phyloP scores from a whole-genome alignment of 2,329 filamentous ascomycete species.

The Stemphylium beticola region DNA sequence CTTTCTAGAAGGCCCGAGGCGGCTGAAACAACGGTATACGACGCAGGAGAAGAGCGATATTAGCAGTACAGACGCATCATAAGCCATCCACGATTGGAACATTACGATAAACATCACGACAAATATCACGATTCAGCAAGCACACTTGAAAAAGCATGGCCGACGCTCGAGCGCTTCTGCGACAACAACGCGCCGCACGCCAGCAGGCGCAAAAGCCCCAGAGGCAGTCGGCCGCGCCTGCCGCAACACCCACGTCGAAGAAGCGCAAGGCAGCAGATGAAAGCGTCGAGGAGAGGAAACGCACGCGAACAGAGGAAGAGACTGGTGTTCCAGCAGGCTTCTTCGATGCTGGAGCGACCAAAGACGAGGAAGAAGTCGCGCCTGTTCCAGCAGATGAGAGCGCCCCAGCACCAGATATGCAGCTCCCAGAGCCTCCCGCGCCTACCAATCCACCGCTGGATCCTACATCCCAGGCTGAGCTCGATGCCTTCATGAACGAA shows the following conservation, averaged over 20 bases:
- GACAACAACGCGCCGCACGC: conserved; percentile 48
- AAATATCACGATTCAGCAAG: neutral
- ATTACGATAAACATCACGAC: neutral
- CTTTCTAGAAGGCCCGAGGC: conserved; percentile 1
- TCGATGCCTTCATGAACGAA: conserved; percentile 62
- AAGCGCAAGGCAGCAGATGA: conserved; percentile 47
- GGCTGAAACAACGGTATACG: conserved; percentile 3
- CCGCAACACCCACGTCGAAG: conserved; percentile 37
- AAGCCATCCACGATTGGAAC: neutral
- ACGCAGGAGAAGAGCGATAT: neutral
- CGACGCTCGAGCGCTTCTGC: conserved; percentile 48
- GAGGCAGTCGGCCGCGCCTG: conserved; percentile 39
- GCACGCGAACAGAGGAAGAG: conserved; percentile 41
- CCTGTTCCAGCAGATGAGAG: conserved; percentile 1
- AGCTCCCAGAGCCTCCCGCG: conserved; percentile 14
- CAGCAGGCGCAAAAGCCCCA: conserved; percentile 41
- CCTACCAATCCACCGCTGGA: conserved; percentile 19
- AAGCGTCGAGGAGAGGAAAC: conserved; percentile 37
- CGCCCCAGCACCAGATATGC: conserved; percentile 5
- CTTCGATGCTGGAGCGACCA: conserved; percentile 38
- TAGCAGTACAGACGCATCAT: neutral
- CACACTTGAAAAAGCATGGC: conserved; percentile 34
- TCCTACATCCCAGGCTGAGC: conserved; percentile 41
- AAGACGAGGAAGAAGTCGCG: conserved; percentile 14
- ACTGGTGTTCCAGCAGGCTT: conserved; percentile 44